phyloP scores from a whole-genome alignment of 106 monocot species.

The Dioscorea zingiberensis region DNA sequence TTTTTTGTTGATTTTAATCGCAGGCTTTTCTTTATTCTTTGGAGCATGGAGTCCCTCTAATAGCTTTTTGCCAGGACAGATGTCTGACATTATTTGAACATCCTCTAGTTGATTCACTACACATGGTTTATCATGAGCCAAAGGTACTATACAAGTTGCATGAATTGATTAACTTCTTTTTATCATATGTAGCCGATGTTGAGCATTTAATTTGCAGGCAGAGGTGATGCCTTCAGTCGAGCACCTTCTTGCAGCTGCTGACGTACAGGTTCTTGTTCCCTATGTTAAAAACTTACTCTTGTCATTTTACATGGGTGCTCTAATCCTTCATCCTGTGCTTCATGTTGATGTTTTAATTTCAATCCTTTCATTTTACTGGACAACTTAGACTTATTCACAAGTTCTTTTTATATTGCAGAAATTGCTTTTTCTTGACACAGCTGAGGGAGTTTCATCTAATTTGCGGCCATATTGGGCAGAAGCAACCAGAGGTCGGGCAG shows the following conservation, averaged over 20 bases:
- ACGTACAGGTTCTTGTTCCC: conserved; percentile 57
- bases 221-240: conserved; percentile 71
- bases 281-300: too few species aligned
- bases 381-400: too few species aligned
- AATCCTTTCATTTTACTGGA: too few species aligned
- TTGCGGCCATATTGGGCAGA: conserved; percentile 78
- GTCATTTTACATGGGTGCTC: too few species aligned
- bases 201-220: conserved; percentile 41
- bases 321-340: too few species aligned
- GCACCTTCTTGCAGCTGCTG: conserved; percentile 57
- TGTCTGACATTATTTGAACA: conserved; percentile 80
- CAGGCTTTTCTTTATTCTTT: conserved; percentile 90
- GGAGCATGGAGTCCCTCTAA: conserved; percentile 65
- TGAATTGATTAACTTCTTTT: neutral
- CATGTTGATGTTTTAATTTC: too few species aligned
- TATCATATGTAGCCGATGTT: neutral
- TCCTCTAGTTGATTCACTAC: conserved; percentile 73
- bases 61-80: conserved; percentile 83
- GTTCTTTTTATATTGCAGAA: conserved; percentile 34
- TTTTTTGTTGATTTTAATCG: neutral
- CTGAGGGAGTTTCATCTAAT: conserved; percentile 54
- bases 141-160: conserved; percentile 43
- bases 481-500: conserved; percentile 46
- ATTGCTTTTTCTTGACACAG: conserved; percentile 58
- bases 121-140: conserved; percentile 79